A percentile compares a stretch with the other conserved stretches of the same genome.
Conservation (phyloP, 2,329 filamentous ascomycete species). For the Aspergillus novoparasiticus region DNA sequence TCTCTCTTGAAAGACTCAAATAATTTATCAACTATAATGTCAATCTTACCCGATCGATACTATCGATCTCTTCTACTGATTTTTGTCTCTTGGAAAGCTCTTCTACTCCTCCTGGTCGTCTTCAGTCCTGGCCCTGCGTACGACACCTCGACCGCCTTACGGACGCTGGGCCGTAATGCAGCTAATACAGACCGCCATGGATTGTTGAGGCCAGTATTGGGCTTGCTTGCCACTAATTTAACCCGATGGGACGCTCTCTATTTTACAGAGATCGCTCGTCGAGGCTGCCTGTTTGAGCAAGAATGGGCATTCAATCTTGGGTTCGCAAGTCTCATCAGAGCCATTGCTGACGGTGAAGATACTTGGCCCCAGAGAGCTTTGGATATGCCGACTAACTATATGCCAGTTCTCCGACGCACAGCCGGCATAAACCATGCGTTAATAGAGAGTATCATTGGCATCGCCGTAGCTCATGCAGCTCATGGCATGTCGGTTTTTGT, state of each 20-base stretch:
- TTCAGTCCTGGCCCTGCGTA: constrained; percentile 10
- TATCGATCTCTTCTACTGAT: background rate
- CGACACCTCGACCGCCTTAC: constrained; percentile 12
- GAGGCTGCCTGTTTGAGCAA: constrained; percentile 13
- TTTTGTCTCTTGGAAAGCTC: constrained; percentile 7
- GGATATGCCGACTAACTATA: background rate
- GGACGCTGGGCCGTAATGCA: background rate
- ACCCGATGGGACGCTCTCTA: constrained; percentile 14
- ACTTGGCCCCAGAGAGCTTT: background rate
- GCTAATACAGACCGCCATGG: background rate
- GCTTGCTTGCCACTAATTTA: constrained; percentile 3
- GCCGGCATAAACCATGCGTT: background rate
- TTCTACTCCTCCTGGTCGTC: constrained; percentile 5
- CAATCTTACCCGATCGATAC: background rate
- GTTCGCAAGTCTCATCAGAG: background rate
- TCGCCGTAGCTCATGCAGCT: constrained; percentile 7
- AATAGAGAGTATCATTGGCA: background rate
- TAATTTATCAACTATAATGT: background rate
- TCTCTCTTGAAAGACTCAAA: background rate
- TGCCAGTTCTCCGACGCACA: background rate
- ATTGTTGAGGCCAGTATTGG: background rate
- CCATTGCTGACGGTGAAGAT: background rate
- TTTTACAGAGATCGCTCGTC: constrained; percentile 8
- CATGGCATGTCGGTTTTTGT: constrained; percentile 7
- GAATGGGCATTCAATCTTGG: constrained; percentile 14